Evolutionary conservation across 2,329 filamentous ascomycete genomes (phyloP), one percentile per base, ranked within the genome.

Genomic region (Davidsoniella virescens): DNA sequence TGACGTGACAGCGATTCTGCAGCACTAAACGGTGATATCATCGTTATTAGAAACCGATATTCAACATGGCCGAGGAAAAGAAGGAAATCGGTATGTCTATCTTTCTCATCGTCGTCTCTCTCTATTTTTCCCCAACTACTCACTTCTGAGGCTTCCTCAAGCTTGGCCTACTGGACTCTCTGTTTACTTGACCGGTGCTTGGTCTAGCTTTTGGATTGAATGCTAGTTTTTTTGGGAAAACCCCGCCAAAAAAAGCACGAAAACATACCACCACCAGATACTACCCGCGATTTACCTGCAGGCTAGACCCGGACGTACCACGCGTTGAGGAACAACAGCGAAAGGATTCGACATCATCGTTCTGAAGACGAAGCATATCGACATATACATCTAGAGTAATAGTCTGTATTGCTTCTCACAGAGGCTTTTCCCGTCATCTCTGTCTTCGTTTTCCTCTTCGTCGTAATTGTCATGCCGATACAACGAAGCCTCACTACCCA

Each of bases 51-150:
- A 44, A 46, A 47, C 25, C 17, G 39, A 33, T 29, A 53, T 53
- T 50, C 64, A 67, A 60, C 58, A 67, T 68, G 65, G 65, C 68
- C 59, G 67, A 70, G 50, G 61, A 64, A 18, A 49, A 53, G 29
- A 70, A 70, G 63, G 68, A 66, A 54, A 57, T 64, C 55, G 69
- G 68, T 71, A 60, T 56, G 67, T 64, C 39, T 26, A 37, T 26
- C 40, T 38, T 18, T 54, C n/a, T 49, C 6, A 18, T 37, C 44
- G 17, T 38, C 12, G 9, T 20, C 29, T 18, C 26, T 36, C 41
- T 47, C 36, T 38, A 26, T 20, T 17, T 44, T 17, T 43, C 37
- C 26, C 26, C 41, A 39, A 44, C 18, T 40, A 40, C 40, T 46
- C 41, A 18, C 8, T 33, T 14, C 26, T 44, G 10, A 26, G 40